A percentile compares a stretch with the other conserved stretches of the same genome.
These are phyloP conservation scores for Neofusicoccum cordaticola DNA, from an alignment of 2,329 filamentous ascomycete genomes.

Conservation along the genomic window DNA sequence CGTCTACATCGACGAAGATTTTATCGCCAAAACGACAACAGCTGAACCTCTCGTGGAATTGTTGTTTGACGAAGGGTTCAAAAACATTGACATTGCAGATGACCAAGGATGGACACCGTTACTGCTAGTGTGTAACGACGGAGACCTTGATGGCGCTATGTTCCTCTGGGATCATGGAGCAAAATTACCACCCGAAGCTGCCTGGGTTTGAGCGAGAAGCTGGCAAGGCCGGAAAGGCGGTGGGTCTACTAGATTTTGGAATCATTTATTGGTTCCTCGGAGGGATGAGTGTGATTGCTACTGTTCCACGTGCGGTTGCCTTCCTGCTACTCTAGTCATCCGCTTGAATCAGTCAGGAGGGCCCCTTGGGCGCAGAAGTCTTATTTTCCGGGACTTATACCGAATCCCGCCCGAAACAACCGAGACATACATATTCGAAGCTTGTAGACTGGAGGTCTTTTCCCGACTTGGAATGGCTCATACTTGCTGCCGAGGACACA, in stretches of 20 bases:
- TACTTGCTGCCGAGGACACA: background rate
- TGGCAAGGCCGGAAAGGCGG: rapidly evolving
- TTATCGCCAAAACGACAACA: rapidly evolving
- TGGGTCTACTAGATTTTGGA: background rate
- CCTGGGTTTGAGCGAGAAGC: background rate
- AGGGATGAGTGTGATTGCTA: background rate
- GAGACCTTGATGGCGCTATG: background rate
- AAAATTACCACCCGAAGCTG: background rate
- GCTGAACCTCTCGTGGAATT: background rate
- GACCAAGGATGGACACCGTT: background rate
- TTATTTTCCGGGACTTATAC: background rate
- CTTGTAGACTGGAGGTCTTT: background rate
- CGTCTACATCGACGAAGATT: background rate
- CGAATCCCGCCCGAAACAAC: background rate
- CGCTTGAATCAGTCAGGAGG: rapidly evolving
- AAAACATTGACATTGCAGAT: background rate
- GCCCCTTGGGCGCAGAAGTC: background rate
- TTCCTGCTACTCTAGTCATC: background rate
- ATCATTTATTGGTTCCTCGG: background rate
- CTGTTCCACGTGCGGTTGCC: background rate
- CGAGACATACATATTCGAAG: background rate
- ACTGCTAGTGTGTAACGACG: background rate
- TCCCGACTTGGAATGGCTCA: background rate
- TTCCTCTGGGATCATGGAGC: background rate
- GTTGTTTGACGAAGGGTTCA: background rate